phyloP scores from a whole-genome alignment of 73 alveolate species.

The Paramecium octaurelia region DNA sequence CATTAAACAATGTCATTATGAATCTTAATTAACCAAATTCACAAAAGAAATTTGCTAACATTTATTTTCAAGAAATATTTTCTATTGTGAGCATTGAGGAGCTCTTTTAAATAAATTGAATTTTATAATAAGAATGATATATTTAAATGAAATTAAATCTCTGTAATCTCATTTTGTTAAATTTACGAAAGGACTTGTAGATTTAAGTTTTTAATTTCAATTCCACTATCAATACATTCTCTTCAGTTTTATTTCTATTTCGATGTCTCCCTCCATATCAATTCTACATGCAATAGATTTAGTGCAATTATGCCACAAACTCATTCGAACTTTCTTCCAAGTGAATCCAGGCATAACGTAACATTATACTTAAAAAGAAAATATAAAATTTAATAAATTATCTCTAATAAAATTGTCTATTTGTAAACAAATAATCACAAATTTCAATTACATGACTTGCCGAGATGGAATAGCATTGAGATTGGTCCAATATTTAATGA shows the following conservation, averaged over 20 bases:
- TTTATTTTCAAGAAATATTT: neutral
- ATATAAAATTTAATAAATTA: no score
- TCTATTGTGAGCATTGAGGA: neutral
- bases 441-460: no score
- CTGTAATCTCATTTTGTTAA: neutral
- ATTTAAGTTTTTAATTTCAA: neutral
- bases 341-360: neutral
- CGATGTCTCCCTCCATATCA: neutral
- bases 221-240: neutral
- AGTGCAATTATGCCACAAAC: no score
- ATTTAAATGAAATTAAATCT: neutral
- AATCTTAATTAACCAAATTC: neutral
- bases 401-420: neutral
- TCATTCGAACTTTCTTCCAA: no score
- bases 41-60: neutral
- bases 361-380: neutral
- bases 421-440: no score
- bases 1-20: neutral
- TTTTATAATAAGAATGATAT: neutral
- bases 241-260: neutral
- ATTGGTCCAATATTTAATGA: neutral
- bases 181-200: neutral
- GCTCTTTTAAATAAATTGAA: neutral
- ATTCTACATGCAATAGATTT: no score
- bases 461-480: neutral